Evolutionary conservation across 2,329 filamentous ascomycete species (phyloP).

Genomic region (Rosellinia necatrix): DNA sequence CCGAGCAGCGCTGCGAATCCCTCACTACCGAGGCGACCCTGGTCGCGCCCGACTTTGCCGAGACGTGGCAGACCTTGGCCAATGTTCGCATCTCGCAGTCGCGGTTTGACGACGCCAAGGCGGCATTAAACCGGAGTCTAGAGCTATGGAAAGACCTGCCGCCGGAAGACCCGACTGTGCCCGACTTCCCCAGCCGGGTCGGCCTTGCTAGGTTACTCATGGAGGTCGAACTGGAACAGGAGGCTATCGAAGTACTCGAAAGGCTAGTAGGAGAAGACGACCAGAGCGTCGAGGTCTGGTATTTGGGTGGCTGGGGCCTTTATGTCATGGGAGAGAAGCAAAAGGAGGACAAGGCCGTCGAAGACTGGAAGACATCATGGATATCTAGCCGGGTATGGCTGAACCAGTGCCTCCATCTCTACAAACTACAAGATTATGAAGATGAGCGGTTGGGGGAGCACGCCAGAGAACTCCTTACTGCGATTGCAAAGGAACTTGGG

Average conservation of each 20-base stretch:
- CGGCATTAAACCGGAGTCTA: constrained; percentile 78
- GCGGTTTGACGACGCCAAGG: constrained; percentile 76
- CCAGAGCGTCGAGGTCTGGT: constrained; percentile 93
- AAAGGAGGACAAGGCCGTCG: constrained; percentile 50
- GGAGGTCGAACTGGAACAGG: constrained; percentile 84
- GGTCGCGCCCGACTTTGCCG: constrained; percentile 78
- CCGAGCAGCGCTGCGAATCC: constrained; percentile 83
- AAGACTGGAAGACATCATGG: constrained; percentile 66
- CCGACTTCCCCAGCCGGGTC: constrained; percentile 85
- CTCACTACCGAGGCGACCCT: constrained; percentile 90
- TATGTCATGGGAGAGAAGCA: constrained; percentile 77
- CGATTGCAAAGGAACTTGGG: constrained; percentile 68
- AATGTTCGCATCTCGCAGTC: constrained; percentile 91
- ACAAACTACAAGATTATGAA: constrained; percentile 78
- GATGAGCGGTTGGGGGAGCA: constrained; percentile 79
- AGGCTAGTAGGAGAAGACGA: constrained; percentile 87
- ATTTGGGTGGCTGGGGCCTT: constrained; percentile 92
- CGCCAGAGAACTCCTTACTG: constrained; percentile 69
- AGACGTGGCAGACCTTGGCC: constrained; percentile 94
- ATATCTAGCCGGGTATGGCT: constrained; percentile 82
- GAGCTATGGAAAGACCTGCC: constrained; percentile 81
- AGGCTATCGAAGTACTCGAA: constrained; percentile 84
- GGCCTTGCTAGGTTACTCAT: constrained; percentile 84
- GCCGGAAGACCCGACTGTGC: constrained; percentile 72
- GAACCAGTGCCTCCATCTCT: constrained; percentile 79